Evolutionary conservation across 306 rosid genomes (phyloP), one percentile per base, ranked within the genome.

Genomic region (Castanospermum australe): DNA sequence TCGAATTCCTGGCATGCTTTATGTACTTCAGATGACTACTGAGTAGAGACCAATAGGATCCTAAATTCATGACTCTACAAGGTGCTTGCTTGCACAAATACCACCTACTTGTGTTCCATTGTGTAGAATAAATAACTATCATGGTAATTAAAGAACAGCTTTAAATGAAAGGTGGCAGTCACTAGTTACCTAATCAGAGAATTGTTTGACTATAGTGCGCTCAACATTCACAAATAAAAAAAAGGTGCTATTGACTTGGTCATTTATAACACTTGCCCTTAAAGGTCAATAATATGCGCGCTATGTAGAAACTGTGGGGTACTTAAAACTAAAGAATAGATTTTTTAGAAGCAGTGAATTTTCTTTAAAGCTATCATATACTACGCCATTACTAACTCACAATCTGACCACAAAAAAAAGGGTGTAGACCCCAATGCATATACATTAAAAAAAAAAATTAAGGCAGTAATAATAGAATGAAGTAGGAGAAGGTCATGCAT

Each of bases 401-500:
- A 39, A 78, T 20, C 17, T 47, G 1, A 51, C 22, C 45, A 30
- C 0, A 10, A 33, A 45, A 21, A 65, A 24, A 35, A 39, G 75
- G 30, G 42, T 60, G 81, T 5, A 67, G 76, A 71, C 2, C 8
- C 6, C 11, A 61, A 28, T 62, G 51, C 41, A 68, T n/a, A 17
- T 9, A 25, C 0, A 28, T 1, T 7, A 39, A 39, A 39, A 25
- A 32, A 30, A 0, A 57, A 33, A 64, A 32, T 4, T 1, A 56
- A 11, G 35, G 8, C 2, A 22, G 32, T 2, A 21, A 25, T 1
- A 20, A 73, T 24, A 22, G 2, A 5, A 4, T 6, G 12, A 11
- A 25, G 67, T 1, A 0, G 32, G 17, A 67, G 33, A 14, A 9
- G 65, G 74, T 35, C 4, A 76, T 21, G 80, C 82, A 67, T 89